Base-by-base conservation (phyloP, 2,329 filamentous ascomycete species). In the Botryotinia narcissicola region DNA sequence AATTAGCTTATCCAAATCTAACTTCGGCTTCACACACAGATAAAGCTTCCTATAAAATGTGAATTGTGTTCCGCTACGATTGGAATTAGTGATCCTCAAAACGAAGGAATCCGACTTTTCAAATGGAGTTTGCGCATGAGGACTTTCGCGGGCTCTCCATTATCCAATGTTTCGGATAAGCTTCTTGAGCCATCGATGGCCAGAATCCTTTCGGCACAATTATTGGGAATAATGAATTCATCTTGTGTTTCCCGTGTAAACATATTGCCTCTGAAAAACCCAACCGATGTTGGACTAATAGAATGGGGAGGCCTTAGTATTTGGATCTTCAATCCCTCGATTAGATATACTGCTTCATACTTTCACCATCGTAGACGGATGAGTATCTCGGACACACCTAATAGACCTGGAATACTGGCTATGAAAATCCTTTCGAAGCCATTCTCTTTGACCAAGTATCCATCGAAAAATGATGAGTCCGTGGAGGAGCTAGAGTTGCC, bases 401-500 rank as follows among this genome's bases (percentile, higher is more conserved):
- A 37, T 1, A 60, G 22, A 10, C 63, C 60, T 46, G 73, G 75
- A 29, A 74, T 54, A 10, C 61, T 76, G 7, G 78, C 78, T 0
- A 78, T 79, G 78, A 81, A 80, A 72, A 69, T 79, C 4, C 79
- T 81, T 60, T 79, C 76, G 75, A 78, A 78, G 62, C 4, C 16
- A 0, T 62, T 78, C 5, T 46, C 68, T 7, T 35, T 69, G 8
- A 71, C 68, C 20, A 73, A 74, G 57, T 77, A 76, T 25, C 57
- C 72, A 46, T 66, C 79, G 9, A 59, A 74, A 25, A 74, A 78
- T 18, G 72, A 62, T 35, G 68, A 71, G 29, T 73, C 72, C 25
- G 73, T 92, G 1, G 88, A 91, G 76, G 89, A 91, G 64, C 83
- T 91, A 22, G 83, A 82, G 44, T 81, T 93, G 46, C 88, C 90